Conservation (phyloP, 2,329 filamentous ascomycete species). For the Fusarium falciforme region DNA sequence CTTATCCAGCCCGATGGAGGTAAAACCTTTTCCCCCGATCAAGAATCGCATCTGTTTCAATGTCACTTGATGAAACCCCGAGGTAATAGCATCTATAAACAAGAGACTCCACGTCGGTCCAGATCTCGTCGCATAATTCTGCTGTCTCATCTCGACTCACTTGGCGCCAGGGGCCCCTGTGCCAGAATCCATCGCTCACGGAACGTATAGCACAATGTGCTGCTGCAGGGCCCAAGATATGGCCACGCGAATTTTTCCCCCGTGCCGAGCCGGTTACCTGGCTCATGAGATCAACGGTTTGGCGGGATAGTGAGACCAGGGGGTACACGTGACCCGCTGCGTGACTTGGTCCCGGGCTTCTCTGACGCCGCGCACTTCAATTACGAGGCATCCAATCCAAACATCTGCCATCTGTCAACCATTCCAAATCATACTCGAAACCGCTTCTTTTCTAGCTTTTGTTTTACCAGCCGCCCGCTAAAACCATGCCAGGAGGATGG, state of each 20-base stretch:
- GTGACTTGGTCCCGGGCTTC: neutral
- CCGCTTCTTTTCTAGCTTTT: neutral
- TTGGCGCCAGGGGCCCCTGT: slow-evolving; percentile 22
- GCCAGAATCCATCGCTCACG: slow-evolving; percentile 8
- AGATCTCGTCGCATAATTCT: slow-evolving; percentile 30
- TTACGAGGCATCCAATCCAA: neutral
- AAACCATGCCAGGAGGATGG: slow-evolving; percentile 6
- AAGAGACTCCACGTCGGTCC: slow-evolving; percentile 9
- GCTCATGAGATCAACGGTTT: neutral
- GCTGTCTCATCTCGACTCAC: slow-evolving; percentile 1
- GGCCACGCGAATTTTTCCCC: slow-evolving; percentile 2
- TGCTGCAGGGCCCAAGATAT: slow-evolving; percentile 12
- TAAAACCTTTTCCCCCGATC: neutral
- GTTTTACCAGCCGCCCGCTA: neutral
- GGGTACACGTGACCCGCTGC: neutral
- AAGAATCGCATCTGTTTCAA: slow-evolving; percentile 22
- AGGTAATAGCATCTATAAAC: slow-evolving; percentile 16
- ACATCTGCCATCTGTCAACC: neutral
- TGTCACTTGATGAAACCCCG: slow-evolving; percentile 24
- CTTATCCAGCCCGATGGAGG: neutral
- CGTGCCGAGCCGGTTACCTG: neutral
- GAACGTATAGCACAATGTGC: slow-evolving; percentile 3
- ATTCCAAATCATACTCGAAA: neutral
- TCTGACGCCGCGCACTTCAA: neutral
- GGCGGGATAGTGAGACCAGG: neutral